Base-by-base conservation (phyloP, 2,329 filamentous ascomycete species). In the Delphinella strobiligena region DNA sequence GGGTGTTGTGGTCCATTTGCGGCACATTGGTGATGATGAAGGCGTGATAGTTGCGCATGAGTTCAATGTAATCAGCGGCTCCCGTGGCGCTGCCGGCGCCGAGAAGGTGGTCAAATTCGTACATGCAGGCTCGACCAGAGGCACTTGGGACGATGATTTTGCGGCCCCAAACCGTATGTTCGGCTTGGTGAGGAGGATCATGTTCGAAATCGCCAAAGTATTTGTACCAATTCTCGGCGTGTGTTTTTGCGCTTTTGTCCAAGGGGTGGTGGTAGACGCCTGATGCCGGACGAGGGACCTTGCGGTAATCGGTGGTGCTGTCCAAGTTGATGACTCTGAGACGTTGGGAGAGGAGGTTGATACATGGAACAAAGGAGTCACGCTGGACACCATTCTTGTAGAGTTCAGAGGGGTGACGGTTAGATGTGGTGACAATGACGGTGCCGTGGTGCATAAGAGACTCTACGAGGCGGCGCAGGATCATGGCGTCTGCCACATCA, bases 301-400 rank as follows among this genome's bases (percentile, higher is more conserved):
- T 96, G 54, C 91, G 85, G 66, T 98, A 98, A 62, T 98, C 91
- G 29, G 88, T 98, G 4, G 81, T 79, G 2, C 87, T 94, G 65
- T 98, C 84, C 43, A 98, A 78, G 61, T 95, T 95, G 52, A 98
- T 83, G 35, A 96, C 85, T 39, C 83, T 79, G 7, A 98, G 74
- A 2, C 80, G 77, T 30, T 71, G 74, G 59, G 95, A 89, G 33
- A 98, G 77, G 3, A 98, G 78, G 47, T 88, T 81, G 55, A 98
- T 98, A 49, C 89, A 93, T 0, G 91, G 91, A 37, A 98, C 75
- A 58, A 98, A 98, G 5, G 85, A 93, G 50, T 93, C 81, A 43
- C 91, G 80, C 64, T 98, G 91, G 47, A 98, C 89, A 41, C 91
- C 91, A 58, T 98, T 98, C 62, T 91, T 94, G 70, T 98, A 98